These are phyloP conservation scores for Suhomyces tanzawaensis DNA, from an alignment of 805 yeast species.

Conservation along the genomic window DNA sequence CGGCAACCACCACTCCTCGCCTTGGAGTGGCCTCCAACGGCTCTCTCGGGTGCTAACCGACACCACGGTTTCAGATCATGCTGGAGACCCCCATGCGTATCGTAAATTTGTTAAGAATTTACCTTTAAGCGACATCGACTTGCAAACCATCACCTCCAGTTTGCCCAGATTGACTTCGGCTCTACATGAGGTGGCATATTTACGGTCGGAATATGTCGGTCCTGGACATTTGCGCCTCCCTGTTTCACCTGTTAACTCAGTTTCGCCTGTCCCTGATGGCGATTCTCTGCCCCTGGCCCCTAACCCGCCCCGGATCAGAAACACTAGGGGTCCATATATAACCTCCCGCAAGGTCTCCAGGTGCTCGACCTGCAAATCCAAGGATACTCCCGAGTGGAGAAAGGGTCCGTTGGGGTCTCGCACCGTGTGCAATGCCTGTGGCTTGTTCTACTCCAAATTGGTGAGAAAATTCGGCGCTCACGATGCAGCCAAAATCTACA, in stretches of 20 bases:
- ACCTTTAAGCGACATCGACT: neutral
- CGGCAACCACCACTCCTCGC: no score
- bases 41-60: no score
- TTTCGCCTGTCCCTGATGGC: neutral
- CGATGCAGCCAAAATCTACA: constrained; percentile 31
- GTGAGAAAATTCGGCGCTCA: constrained; percentile 46
- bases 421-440: constrained; percentile 91
- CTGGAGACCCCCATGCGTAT: constrained; percentile 1
- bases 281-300: neutral
- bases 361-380: constrained; percentile 62
- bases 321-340: neutral
- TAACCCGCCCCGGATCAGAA: neutral
- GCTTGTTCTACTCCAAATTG: constrained; percentile 67
- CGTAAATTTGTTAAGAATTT: constrained; percentile 1
- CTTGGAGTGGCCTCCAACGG: no score
- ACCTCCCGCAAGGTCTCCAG: neutral
- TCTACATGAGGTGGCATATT: neutral
- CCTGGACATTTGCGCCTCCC: neutral
- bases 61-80: neutral
- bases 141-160: neutral
- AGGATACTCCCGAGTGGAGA: constrained; percentile 90
- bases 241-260: neutral
- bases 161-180: neutral
- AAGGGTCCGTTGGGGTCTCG: constrained; percentile 82
- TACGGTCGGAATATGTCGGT: neutral